Conservation (phyloP, 257 asterid genomes). For the Salvia splendens region DNA sequence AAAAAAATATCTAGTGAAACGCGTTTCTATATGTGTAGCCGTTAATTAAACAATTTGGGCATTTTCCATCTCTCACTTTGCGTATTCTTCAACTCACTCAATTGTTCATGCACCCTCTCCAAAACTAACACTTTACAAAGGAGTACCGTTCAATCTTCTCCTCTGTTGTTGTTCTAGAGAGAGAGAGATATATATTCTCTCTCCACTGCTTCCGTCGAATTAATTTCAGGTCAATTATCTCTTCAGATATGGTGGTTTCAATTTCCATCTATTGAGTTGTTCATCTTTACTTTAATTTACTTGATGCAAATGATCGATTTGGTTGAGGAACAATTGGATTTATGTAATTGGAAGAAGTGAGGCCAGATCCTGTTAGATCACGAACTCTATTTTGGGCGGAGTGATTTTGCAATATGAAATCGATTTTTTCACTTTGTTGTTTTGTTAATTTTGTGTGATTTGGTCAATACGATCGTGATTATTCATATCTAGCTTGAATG, state of each 20-base stretch:
- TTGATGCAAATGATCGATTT: background rate
- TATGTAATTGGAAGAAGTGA: background rate
- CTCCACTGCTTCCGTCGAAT: constrained; percentile 7
- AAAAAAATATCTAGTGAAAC: background rate
- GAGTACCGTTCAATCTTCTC: constrained; percentile 19
- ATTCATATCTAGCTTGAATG: constrained; percentile 6
- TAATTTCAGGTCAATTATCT: constrained; percentile 20
- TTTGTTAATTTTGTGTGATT: constrained; percentile 3
- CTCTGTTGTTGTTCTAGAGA: constrained; percentile 25
- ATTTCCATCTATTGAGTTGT: constrained; percentile 6
- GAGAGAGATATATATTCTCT: constrained; percentile 8
- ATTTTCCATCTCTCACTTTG: constrained; percentile 24
- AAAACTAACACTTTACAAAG: constrained; percentile 15
- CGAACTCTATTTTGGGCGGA: background rate
- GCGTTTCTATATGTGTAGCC: background rate
- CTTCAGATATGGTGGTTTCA: constrained; percentile 3
- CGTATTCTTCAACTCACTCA: constrained; percentile 28
- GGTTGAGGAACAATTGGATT: constrained; percentile 9
- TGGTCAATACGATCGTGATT: background rate
- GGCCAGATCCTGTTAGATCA: constrained; percentile 28
- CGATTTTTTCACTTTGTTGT: background rate
- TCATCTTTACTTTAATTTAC: background rate
- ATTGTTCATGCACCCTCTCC: constrained; percentile 21
- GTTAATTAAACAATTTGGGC: background rate
- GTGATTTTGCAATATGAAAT: background rate